Percentiles rank a stretch among this genome's conserved stretches.
phyloP scores from a whole-genome alignment of 2,329 filamentous ascomycete genomes.

The Dendrostoma leiphaemia region DNA sequence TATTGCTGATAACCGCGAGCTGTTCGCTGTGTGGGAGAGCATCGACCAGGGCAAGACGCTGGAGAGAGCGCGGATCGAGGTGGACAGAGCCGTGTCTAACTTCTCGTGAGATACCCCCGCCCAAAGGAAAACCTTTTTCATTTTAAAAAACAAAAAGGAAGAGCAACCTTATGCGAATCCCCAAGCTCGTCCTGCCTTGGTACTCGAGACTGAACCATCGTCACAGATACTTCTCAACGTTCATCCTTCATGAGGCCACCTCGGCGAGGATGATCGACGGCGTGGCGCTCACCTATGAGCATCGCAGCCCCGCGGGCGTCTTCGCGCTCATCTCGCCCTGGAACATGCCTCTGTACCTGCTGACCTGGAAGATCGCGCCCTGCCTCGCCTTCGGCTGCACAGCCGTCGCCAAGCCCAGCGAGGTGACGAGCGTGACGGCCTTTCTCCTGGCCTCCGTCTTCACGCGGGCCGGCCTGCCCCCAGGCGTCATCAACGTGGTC shows the following conservation, averaged over 20 bases:
- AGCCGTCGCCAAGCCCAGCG: conserved; percentile 33
- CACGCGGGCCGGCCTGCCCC: conserved; percentile 25
- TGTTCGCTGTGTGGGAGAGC: conserved; percentile 34
- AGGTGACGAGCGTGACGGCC: conserved; percentile 32
- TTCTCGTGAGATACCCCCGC: conserved; percentile 32
- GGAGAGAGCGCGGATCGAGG: conserved; percentile 30
- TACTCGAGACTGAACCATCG: too few relatives aligned
- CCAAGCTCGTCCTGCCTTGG: too few relatives aligned
- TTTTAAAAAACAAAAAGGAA: too few relatives aligned
- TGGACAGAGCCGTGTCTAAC: conserved; percentile 32
- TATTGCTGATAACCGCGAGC: conserved; percentile 28
- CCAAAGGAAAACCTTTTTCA: too few relatives aligned
- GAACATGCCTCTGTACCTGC: conserved; percentile 35
- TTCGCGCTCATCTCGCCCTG: conserved; percentile 34
- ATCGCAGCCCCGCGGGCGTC: conserved; percentile 32
- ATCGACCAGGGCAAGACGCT: conserved; percentile 35
- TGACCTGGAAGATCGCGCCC: conserved; percentile 35
- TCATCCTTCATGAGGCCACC: conserved; percentile 32
- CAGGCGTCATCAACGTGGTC: conserved; percentile 31
- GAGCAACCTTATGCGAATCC: too few relatives aligned
- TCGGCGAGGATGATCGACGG: conserved; percentile 31
- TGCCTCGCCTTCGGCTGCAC: conserved; percentile 35
- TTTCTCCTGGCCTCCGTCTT: conserved; percentile 28
- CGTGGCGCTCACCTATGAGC: conserved; percentile 31
- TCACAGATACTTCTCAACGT: conserved; percentile 34